Base-by-base conservation (phyloP, 2,329 filamentous ascomycete species). In the Paraconiothyrium brasiliense region DNA sequence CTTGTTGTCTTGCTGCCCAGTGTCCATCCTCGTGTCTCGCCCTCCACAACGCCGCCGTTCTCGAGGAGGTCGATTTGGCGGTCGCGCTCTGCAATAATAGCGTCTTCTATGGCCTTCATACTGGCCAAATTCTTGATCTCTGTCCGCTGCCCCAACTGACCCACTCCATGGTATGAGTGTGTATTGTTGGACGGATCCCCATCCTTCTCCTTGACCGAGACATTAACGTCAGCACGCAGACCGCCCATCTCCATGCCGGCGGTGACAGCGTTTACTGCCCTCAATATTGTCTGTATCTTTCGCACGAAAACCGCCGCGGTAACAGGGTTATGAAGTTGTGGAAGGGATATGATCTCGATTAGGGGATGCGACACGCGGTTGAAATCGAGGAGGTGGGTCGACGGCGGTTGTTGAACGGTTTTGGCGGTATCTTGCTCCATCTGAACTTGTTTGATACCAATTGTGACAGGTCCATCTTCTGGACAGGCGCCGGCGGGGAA, bases 341-440 rank as follows among this genome's bases (percentile, higher is more conserved):
- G 95, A 50, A 92, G 84, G 0, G 94, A 97, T 68, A 99, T 98
- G 68, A 99, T 95, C 78, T 99, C 95, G 65, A 99, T 91, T 50
- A 99, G 84, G 4, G 95, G 94, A 56, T 94, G 87, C 2, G 94
- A 95, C 3, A 95, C 93, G 32, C 95, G 90, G 76, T 98, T 98
- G 80, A 97, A 94, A 76, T 99, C 95, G 30, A 99, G 85, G 75
- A 96, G 89, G 67, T 94, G 89, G 5, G 87, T 86, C 13, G 87
- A 89, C 13, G 87, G 88, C 1, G 91, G 87, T 69, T 94, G 90
- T 32, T 92, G 89, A 43, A 94, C 86, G 0, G 94, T 97, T 80
- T 98, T 98, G 67, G 94, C 95, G 0, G 95, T 98, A 77, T 99
- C 95, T 80, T 99, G 95, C 81, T 99, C 95, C 83, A 99, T 90